Percentiles rank a stretch among this genome's conserved stretches.
These are phyloP conservation scores for Arabidopsis suecica DNA, from an alignment of 345 rosid genomes.

Conservation along the genomic window DNA sequence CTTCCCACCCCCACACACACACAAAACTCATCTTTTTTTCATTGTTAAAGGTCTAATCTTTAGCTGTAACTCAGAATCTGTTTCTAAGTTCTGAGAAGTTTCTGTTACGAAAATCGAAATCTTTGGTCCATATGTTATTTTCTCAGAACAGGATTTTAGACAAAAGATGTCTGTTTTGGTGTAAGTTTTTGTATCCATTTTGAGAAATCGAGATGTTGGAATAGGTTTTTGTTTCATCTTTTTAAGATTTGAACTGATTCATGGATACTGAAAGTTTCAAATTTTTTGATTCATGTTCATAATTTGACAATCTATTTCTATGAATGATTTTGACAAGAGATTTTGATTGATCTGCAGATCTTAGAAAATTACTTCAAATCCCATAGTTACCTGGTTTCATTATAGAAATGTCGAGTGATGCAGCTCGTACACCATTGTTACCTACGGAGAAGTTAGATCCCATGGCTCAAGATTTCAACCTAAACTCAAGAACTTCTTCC, in stretches of 20 bases:
- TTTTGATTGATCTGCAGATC: slow-evolving; percentile 29
- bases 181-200: neutral
- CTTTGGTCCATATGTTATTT: slow-evolving; percentile 20
- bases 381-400: neutral
- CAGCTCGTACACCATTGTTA: slow-evolving; percentile 58
- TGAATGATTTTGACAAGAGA: neutral
- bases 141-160: neutral
- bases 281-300: neutral
- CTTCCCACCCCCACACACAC: neutral
- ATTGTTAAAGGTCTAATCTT: slow-evolving; percentile 5
- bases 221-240: neutral
- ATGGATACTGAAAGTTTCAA: neutral
- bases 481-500: slow-evolving; percentile 35
- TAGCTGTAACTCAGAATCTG: neutral
- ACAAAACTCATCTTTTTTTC: neutral
- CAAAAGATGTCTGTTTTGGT: neutral
- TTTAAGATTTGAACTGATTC: neutral
- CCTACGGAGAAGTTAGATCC: slow-evolving; percentile 47
- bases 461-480: slow-evolving; percentile 39
- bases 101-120: neutral
- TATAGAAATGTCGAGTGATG: slow-evolving; percentile 57
- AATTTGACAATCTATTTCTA: slow-evolving; percentile 5
- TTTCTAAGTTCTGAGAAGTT: neutral
- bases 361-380: neutral
- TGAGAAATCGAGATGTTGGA: neutral